Conservation (phyloP, 306 rosid genomes). For the Corylus heterophylla region DNA sequence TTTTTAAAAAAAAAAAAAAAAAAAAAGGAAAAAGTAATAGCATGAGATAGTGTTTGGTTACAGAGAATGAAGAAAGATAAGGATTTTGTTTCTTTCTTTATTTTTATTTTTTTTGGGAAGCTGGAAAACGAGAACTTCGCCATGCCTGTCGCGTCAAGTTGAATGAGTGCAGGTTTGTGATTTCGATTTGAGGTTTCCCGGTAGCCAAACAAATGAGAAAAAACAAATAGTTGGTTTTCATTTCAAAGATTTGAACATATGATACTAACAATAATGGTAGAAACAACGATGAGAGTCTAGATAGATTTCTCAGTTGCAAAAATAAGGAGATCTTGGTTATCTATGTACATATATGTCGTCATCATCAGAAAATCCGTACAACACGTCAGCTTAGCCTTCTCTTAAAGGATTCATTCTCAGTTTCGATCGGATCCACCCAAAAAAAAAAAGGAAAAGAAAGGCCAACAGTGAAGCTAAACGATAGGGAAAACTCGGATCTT, state of each 20-base stretch:
- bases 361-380: conserved; percentile 7
- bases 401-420: not conserved
- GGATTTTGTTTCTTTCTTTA: not conserved
- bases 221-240: not conserved
- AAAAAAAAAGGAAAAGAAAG: not conserved
- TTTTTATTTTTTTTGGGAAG: conserved; percentile 1
- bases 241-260: not conserved
- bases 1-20: not conserved
- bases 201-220: not conserved
- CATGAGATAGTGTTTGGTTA: not conserved
- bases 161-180: too few species aligned
- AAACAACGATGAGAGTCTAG: conserved; percentile 40
- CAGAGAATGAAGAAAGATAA: not conserved
- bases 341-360: conserved; percentile 41
- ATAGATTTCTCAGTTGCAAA: conserved; percentile 43
- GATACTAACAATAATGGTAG: conserved; percentile 7
- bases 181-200: too few species aligned
- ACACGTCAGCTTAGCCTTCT: conserved; percentile 36
- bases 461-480: not conserved
- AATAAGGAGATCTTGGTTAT: conserved; percentile 3
- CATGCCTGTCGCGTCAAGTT: too few species aligned
- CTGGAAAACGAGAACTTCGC: not conserved
- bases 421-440: not conserved
- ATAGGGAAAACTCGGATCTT: conserved; percentile 6
- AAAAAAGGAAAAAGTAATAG: not conserved